Evolutionary conservation across 2,329 filamentous ascomycete species (phyloP).

Genomic region (Bipolaris victoriae): DNA sequence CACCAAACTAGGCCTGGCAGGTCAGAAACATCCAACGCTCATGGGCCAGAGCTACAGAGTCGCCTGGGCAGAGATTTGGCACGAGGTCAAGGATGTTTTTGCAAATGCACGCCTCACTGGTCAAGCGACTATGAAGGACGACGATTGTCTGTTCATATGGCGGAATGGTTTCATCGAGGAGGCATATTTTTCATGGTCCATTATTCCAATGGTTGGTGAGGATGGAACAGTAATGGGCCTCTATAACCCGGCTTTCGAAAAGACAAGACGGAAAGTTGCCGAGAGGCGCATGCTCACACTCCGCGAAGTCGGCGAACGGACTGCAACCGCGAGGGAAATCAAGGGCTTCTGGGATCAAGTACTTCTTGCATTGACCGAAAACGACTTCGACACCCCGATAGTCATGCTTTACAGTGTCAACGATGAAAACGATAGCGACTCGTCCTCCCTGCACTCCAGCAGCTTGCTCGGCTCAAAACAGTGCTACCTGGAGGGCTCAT

Average conservation of each 20-base stretch:
- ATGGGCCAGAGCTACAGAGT: slow-evolving; percentile 76
- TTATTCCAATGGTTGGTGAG: slow-evolving; percentile 76
- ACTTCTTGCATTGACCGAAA: slow-evolving; percentile 71
- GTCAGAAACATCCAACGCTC: slow-evolving; percentile 74
- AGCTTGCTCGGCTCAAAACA: slow-evolving; percentile 67
- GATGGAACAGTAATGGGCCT: slow-evolving; percentile 77
- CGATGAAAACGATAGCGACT: slow-evolving; percentile 74
- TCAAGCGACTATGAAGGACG: slow-evolving; percentile 83
- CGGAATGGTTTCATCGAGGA: slow-evolving; percentile 76
- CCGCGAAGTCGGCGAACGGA: slow-evolving; percentile 77
- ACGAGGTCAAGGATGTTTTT: slow-evolving; percentile 71
- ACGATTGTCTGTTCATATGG: slow-evolving; percentile 75
- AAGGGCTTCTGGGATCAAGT: slow-evolving; percentile 76
- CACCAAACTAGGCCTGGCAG: slow-evolving; percentile 60
- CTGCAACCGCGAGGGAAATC: slow-evolving; percentile 73
- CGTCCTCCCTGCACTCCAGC: slow-evolving; percentile 73
- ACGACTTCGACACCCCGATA: slow-evolving; percentile 78
- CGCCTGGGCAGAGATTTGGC: slow-evolving; percentile 78
- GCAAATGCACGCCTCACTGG: slow-evolving; percentile 70
- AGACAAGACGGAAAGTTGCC: slow-evolving; percentile 77
- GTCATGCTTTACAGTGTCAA: slow-evolving; percentile 76
- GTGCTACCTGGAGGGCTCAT: slow-evolving; percentile 72
- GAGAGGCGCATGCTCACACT: slow-evolving; percentile 81
- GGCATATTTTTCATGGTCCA: slow-evolving; percentile 81
- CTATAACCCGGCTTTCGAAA: slow-evolving; percentile 83